Evolutionary conservation across 2,329 filamentous ascomycete species (phyloP).

Genomic region (Aspergillus fumigatiaffinis): DNA sequence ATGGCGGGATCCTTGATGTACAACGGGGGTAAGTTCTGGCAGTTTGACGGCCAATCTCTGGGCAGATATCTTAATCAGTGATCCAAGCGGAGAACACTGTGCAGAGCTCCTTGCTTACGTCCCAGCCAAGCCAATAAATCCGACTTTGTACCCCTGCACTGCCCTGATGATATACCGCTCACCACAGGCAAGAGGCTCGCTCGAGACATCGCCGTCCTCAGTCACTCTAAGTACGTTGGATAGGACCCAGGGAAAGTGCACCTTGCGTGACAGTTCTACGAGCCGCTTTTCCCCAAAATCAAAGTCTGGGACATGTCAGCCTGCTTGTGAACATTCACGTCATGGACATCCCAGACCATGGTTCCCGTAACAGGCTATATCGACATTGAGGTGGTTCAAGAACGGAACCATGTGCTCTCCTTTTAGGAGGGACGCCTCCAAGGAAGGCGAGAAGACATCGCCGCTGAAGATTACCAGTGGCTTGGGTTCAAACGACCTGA

Average conservation of each 20-base stretch:
- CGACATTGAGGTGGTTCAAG: conserved; percentile 9
- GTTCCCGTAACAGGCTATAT: conserved; percentile 15
- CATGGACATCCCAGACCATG: conserved; percentile 8
- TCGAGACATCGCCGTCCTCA: not conserved
- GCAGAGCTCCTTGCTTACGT: conserved; percentile 8
- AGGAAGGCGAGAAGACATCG: conserved; percentile 15
- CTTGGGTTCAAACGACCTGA: not conserved
- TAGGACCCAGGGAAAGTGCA: conserved; percentile 10
- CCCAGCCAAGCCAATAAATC: conserved; percentile 15
- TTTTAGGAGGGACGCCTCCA: conserved; percentile 14
- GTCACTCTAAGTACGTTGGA: conserved; percentile 3
- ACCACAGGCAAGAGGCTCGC: conserved; percentile 3
- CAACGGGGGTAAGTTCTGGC: conserved; percentile 10
- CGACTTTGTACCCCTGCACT: conserved; percentile 8
- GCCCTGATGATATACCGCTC: conserved; percentile 7
- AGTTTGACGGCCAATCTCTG: conserved; percentile 19
- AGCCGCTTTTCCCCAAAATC: conserved; percentile 13
- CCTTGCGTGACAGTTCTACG: conserved; percentile 7
- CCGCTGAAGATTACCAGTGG: conserved; percentile 13
- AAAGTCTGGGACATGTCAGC: conserved; percentile 3
- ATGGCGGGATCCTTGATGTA: conserved; percentile 1
- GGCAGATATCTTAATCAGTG: conserved; percentile 3
- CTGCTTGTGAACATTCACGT: not conserved
- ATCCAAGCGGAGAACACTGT: conserved; percentile 9
- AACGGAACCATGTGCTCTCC: conserved; percentile 15